These are phyloP conservation scores for Candida mattraensis DNA, from an alignment of 805 yeast genomes.

Conservation along the genomic window DNA sequence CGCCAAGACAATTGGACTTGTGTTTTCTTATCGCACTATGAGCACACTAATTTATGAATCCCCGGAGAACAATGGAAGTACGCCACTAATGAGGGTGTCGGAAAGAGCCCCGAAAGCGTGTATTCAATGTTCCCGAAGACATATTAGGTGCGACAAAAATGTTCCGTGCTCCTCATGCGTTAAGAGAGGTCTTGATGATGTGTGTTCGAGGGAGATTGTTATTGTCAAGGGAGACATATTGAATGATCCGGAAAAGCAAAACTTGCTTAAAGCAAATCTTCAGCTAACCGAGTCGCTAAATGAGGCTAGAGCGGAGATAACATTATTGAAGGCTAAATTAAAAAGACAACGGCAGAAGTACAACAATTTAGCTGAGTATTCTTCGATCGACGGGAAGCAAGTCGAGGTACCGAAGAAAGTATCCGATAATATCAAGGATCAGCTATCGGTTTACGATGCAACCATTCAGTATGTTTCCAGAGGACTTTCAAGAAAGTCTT, in stretches of 20 bases:
- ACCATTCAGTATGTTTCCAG: no score
- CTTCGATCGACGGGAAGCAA: no score
- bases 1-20: no score
- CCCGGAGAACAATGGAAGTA: no score
- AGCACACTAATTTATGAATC: no score
- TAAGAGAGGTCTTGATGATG: constrained; percentile 2
- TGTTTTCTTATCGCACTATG: no score
- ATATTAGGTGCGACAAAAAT: constrained; percentile 5
- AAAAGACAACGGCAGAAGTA: no score
- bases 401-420: no score
- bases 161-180: constrained; percentile 4
- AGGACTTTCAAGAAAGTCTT: no score
- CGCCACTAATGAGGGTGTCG: constrained; percentile 6
- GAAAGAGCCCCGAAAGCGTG: constrained; percentile 9
- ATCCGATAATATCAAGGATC: no score
- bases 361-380: neutral
- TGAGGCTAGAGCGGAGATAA: constrained; percentile 3
- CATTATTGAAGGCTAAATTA: neutral
- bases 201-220: constrained; percentile 4
- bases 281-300: constrained; percentile 1
- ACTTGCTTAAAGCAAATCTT: constrained; percentile 1
- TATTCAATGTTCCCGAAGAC: constrained; percentile 4
- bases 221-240: constrained; percentile 4
- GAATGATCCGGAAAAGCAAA: constrained; percentile 4
- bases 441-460: no score